phyloP scores from a whole-genome alignment of 805 yeast genomes.

The Debaryomyces hansenii region DNA sequence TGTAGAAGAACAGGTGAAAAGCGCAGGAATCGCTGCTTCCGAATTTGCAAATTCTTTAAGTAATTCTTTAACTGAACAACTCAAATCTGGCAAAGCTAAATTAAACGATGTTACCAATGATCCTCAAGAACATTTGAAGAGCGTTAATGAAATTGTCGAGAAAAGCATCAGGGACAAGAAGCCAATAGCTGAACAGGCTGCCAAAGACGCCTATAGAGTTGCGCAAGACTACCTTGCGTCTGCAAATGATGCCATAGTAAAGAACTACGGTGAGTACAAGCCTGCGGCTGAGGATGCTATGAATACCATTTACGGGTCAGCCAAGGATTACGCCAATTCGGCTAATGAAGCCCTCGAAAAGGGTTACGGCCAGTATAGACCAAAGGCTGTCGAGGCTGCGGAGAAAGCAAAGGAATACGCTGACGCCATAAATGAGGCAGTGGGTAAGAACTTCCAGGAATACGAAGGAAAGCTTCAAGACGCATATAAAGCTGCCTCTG shows the following conservation, averaged over 20 bases:
- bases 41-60: slow-evolving; percentile 10
- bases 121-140: not conserved
- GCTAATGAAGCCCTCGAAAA: slow-evolving; percentile 2
- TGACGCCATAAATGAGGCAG: not conserved
- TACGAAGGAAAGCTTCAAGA: not conserved
- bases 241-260: slow-evolving; percentile 2
- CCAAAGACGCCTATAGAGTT: slow-evolving; percentile 9
- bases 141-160: slow-evolving; percentile 9
- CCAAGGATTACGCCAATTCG: not conserved
- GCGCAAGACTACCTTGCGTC: slow-evolving; percentile 7
- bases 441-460: not conserved
- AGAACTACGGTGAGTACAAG: slow-evolving; percentile 2
- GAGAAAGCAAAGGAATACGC: not conserved
- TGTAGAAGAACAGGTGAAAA: slow-evolving; percentile 9
- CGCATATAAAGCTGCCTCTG: not conserved
- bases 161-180: slow-evolving; percentile 9
- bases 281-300: not conserved
- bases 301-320: not conserved
- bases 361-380: slow-evolving; percentile 1
- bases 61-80: slow-evolving; percentile 5
- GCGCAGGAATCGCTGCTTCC: slow-evolving; percentile 12
- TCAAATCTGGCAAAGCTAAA: not conserved
- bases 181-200: slow-evolving; percentile 10
- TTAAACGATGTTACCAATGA: slow-evolving; percentile 2
- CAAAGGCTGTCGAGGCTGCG: not conserved